Evolutionary conservation across 1,139 yeast genomes (phyloP), one percentile per base, ranked within the genome.

Genomic region (Debaryomycetaceae sp.): DNA sequence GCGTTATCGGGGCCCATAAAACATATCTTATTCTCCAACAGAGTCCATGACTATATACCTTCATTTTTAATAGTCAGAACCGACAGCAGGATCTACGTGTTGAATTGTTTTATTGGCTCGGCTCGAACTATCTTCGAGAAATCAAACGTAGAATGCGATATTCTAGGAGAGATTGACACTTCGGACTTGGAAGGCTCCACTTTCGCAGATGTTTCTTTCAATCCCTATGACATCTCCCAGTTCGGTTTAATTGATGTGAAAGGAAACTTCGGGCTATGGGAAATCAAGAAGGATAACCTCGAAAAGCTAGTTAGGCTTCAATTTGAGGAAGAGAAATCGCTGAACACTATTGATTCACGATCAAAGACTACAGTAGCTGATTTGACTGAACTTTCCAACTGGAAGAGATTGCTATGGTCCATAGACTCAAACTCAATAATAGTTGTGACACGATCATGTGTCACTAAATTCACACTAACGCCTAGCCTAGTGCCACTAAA

Each of bases 391-490:
- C 55, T 81, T 2, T 83, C 90, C 0, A 67, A 67, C 39, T 83
- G 86, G 77, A 78, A 76, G 48, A 68, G 70, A 46, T 60, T 81
- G 0, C 48, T 60, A 6, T 82, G 87, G 85, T 59, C 75, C 2
- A 49, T 62, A 1, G 56, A 59, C 14, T 47, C 56, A 20, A 52
- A 63, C 4, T 49, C 65, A 5, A 34, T 83, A 0, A 52, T 77
- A 2, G 48, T 80, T 1, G 54, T 78, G 41, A 68, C 79, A 9
- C 63, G 89, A 44, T 70, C 80, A 0, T 69, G 69, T 17, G 49
- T 80, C 2, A 63, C 69, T 17, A 63, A 62, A 38, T 59, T 72
- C 22, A 58, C 68, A 30, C 42, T 68, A 3, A 41, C 44, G 4
- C 48, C 51, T 0, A 39, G 42, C 53, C 58, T 40, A 52, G 58